Evolutionary conservation across 176 grass and related monocot species (phyloP), one percentile per base, ranked within the genome.

Genomic region (Eragrostis curvula): DNA sequence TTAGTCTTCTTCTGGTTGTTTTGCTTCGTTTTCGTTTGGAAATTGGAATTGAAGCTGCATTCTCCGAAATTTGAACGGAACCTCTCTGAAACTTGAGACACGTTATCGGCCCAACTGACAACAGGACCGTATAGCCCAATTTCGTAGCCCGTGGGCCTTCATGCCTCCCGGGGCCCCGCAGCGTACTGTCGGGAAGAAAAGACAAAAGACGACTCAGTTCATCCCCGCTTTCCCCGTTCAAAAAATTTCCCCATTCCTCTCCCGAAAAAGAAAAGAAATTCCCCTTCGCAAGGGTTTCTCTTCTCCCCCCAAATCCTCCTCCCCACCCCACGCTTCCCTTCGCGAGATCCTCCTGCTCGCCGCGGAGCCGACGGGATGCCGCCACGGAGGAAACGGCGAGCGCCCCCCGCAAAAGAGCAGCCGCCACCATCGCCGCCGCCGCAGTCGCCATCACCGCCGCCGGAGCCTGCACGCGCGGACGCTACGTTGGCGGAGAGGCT

Each of bases 311-410:
- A 45, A 60, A 57, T 74, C 12, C 59, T 9, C 6, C 9, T 23
- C 32, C 20, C 39, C 2, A 15, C 9, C 15, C 20, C 42, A 61
- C 42, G 8, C 77, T 47, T 44, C 71, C 23, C 20, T 15, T 23
- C 51, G 6, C 20, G 41, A 65, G 66, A 82, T 55, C 70, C 58
- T 55, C 70, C 58, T 44, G 52, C 70, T 13, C 29, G 59, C 4
- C 3, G 8, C 46, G 71, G 36, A 56, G 58, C 47, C 12, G 40
- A 56, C 50, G 45, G 39, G 39, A 85, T 85, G 87, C 83, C 83
- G 65, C 71, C 71, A 48, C 81, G n/a, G 71, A 81, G 29, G 82
- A 85, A 17, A 18, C 55, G 41, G 47, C 70, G 66, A n/a, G 86
- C 79, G 20, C 30, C 73, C 11, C 11, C 56, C 14, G 63, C 56